Evolutionary conservation across 805 yeast genomes (phyloP).

Genomic region (Teunomyces pallodes): DNA sequence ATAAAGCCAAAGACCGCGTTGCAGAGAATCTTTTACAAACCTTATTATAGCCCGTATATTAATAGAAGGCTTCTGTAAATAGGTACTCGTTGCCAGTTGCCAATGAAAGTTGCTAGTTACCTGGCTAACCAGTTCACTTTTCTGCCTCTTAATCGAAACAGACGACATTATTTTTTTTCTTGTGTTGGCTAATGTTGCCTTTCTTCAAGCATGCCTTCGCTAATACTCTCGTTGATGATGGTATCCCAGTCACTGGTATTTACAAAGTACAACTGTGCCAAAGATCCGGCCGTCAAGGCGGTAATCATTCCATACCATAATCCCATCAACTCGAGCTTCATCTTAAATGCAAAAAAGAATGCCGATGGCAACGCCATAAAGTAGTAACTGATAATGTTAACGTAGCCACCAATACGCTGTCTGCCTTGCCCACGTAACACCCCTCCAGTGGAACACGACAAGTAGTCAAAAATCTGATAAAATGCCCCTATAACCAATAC

Average conservation of each 20-base stretch:
- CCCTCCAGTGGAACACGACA: slow-evolving; percentile 52
- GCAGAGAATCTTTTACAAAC: background rate
- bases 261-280: slow-evolving; percentile 42
- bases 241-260: slow-evolving; percentile 42
- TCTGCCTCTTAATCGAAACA: background rate
- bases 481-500: slow-evolving; percentile 47
- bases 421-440: slow-evolving; percentile 57
- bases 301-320: slow-evolving; percentile 49
- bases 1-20: background rate
- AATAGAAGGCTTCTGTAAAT: background rate
- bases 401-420: slow-evolving; percentile 54
- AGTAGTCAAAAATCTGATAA: slow-evolving; percentile 52
- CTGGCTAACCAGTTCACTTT: background rate
- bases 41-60: background rate
- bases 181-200: slow-evolving; percentile 16
- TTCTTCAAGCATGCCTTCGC: slow-evolving; percentile 42
- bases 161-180: background rate
- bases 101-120: background rate
- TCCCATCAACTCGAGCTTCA: slow-evolving; percentile 40
- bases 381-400: slow-evolving; percentile 49
- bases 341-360: slow-evolving; percentile 40
- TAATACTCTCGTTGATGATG: slow-evolving; percentile 38
- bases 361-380: slow-evolving; percentile 50
- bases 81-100: background rate
- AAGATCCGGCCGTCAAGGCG: slow-evolving; percentile 41